A percentile compares a stretch with the other conserved stretches of the same genome.
Evolutionary conservation across 23 red algal genomes (phyloP).

Genomic region (Gracilaria domingensis): DNA sequence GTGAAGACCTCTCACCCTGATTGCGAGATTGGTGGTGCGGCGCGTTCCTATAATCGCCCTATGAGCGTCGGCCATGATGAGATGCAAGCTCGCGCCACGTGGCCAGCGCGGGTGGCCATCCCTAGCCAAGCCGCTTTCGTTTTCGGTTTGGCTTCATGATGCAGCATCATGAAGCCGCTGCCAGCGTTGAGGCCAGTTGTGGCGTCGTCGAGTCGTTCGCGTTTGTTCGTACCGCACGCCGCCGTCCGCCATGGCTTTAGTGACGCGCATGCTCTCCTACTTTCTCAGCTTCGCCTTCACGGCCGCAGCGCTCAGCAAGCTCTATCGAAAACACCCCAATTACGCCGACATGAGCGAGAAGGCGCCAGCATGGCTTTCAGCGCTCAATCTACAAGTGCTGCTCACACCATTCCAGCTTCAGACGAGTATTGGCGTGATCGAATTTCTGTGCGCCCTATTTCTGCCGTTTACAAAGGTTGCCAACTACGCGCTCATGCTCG

Average conservation of each 20-base stretch:
- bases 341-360: slow-evolving; percentile 19
- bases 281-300: slow-evolving; percentile 30
- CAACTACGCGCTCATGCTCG: not conserved
- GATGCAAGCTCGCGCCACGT: too few relatives aligned
- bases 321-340: not conserved
- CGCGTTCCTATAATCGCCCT: not conserved
- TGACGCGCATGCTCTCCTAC: not conserved
- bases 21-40: not conserved
- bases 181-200: too few relatives aligned
- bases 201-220: too few relatives aligned
- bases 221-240: too few relatives aligned
- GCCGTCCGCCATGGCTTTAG: not conserved
- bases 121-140: too few relatives aligned
- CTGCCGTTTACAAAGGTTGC: not conserved
- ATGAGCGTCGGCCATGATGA: too few relatives aligned
- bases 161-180: too few relatives aligned
- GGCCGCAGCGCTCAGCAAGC: slow-evolving; percentile 15
- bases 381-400: not conserved
- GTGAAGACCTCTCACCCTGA: too few relatives aligned
- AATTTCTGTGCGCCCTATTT: not conserved
- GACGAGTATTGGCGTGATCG: not conserved
- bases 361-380: not conserved
- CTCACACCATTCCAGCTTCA: not conserved
- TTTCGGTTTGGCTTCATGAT: too few relatives aligned
- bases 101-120: not conserved